Evolutionary conservation across 768 basidiomycete genomes (phyloP).

Genomic region (Kwoniella heveanensis): DNA sequence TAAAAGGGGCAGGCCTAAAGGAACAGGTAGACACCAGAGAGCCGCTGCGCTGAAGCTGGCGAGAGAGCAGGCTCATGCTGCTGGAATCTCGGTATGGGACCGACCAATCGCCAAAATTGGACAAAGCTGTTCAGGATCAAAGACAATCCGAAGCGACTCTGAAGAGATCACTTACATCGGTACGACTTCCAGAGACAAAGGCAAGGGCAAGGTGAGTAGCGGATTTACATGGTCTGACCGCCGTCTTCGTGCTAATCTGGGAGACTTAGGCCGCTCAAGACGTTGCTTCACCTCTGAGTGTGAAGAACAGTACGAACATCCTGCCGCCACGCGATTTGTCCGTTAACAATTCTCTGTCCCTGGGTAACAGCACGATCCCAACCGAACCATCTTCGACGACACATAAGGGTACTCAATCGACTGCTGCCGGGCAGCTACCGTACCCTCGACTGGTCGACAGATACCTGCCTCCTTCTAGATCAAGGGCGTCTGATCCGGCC

Average conservation of each 20-base stretch:
- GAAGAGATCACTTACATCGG: not conserved
- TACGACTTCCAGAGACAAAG: not conserved
- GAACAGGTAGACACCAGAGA: constrained; percentile 26
- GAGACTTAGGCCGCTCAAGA: not conserved
- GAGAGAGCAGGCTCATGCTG: constrained; percentile 1
- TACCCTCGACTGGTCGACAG: not conserved
- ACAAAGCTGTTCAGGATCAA: not conserved
- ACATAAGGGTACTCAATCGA: not conserved
- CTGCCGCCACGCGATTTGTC: not conserved
- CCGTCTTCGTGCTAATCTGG: too few species aligned
- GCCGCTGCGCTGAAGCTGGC: constrained; percentile 17
- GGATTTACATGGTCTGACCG: not conserved
- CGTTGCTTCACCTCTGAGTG: not conserved
- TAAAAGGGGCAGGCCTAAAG: constrained; percentile 24
- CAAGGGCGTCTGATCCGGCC: not conserved
- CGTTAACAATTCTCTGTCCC: not conserved
- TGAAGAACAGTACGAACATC: not conserved
- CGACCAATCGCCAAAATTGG: not conserved
- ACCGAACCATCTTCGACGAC: not conserved
- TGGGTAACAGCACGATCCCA: not conserved
- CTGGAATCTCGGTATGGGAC: constrained; percentile 1
- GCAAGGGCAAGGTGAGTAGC: constrained; percentile 7
- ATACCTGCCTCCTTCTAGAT: not conserved
- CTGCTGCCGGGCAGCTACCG: not conserved
- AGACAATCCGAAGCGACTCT: not conserved